These are phyloP conservation scores for Yamadazyma sp. DNA, from an alignment of 1,139 yeast species.

Conservation along the genomic window DNA sequence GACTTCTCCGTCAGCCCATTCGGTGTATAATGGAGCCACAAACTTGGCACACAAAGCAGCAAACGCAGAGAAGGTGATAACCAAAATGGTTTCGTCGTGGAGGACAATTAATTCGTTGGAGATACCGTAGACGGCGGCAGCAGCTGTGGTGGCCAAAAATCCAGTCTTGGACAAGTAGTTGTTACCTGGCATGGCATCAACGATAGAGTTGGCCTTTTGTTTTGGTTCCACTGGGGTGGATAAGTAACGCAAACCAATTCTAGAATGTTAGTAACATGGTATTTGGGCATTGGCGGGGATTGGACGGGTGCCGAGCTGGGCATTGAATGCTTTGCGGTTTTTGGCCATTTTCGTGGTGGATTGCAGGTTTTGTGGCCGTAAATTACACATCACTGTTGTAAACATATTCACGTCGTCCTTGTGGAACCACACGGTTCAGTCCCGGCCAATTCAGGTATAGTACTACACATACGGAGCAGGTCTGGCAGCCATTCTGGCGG, in stretches of 20 bases:
- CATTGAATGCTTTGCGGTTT: not conserved
- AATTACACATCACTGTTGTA: too few species aligned
- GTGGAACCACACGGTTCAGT: too few species aligned
- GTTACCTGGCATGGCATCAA: conserved; percentile 93
- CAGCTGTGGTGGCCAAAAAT: conserved; percentile 89
- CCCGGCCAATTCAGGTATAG: not conserved
- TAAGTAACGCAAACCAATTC: conserved; percentile 64
- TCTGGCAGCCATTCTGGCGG: conserved; percentile 39
- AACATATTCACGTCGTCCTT: too few species aligned
- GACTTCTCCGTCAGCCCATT: conserved; percentile 92
- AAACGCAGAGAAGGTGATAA: conserved; percentile 78
- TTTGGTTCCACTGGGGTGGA: conserved; percentile 80
- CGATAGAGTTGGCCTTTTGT: conserved; percentile 84
- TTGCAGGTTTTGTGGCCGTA: too few species aligned
- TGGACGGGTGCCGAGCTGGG: not conserved
- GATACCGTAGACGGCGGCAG: conserved; percentile 91
- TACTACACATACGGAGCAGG: conserved; percentile 46
- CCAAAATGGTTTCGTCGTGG: conserved; percentile 85
- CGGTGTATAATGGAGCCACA: conserved; percentile 91
- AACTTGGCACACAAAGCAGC: conserved; percentile 77
- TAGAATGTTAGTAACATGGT: conserved; percentile 20
- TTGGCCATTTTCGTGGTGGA: too few species aligned
- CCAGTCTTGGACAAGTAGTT: conserved; percentile 88
- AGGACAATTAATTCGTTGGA: conserved; percentile 90
- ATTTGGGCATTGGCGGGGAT: not conserved